Evolutionary conservation across 768 basidiomycete genomes (phyloP), one percentile per base, ranked within the genome.

Genomic region (Macrolepiota fuliginosa): DNA sequence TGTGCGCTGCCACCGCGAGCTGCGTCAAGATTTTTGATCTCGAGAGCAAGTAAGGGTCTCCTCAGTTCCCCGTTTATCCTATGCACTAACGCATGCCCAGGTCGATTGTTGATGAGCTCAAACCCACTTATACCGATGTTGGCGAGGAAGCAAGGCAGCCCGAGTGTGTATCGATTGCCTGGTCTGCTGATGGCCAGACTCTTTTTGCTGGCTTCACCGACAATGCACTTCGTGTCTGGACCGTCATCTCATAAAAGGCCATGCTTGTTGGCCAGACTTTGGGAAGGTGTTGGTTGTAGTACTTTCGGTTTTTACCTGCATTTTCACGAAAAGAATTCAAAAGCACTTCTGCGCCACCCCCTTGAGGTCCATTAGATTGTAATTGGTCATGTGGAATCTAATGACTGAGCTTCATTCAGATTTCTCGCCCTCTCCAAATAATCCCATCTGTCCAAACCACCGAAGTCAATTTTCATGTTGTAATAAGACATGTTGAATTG

Each of bases 1-100:
- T 99, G 66, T 99, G 97, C 74, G 97, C 97, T 69, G 97, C 97
- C 66, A 98, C 97, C 65, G 86, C 93, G 65, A 93, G 89, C 75
- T 94, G 92, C 74, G 92, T 98, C 79, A 98, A 98, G 83, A 98
- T 99, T 78, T 99, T 98, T 73, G 97, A 99, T 77, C 84, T 99
- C 52, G 96, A 99, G 88, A 93, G 91, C 90, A 98, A 98, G 94
- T 94, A 69, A 72, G 93, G 88, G 24, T 17, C 3, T 52, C 17
- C 19, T 10, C 15, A 37, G 19, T 1, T 22, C 0, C n/a, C 58
- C 27, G 12, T 12, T 22, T 52, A 15, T 42, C 17, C 47, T 15
- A 29, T 35, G 24, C 4, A n/a, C 25, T 58, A 15, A 62, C 29
- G 7, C 7, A 49, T 47, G 51, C 46, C 37, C 58, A 95, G 93